Conservation (phyloP, 371 early-diverging fungal species). For the Mortierella polycephala region DNA sequence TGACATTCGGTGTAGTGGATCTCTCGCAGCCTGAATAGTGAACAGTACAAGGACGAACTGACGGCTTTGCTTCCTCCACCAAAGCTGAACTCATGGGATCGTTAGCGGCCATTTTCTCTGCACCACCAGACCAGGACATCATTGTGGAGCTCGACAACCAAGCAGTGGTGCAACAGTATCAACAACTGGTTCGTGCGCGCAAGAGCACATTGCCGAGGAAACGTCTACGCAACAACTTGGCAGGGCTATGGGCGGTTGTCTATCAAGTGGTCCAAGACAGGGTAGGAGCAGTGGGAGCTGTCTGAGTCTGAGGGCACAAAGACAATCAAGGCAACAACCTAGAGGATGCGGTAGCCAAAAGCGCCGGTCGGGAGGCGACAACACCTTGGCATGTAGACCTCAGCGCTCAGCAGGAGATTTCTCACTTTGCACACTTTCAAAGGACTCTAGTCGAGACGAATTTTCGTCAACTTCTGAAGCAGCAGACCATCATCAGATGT, state of each 20-base stretch:
- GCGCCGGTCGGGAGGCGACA: neutral
- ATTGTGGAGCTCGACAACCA: conserved; percentile 1
- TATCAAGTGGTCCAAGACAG: conserved; percentile 3
- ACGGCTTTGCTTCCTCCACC: conserved; percentile 8
- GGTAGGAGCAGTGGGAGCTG: conserved; percentile 1
- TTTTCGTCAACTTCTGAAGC: conserved; percentile 10
- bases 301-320: conserved; percentile 14
- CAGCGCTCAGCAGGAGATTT: conserved; percentile 1
- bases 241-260: conserved; percentile 7
- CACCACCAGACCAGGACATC: conserved; percentile 11
- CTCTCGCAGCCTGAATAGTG: neutral
- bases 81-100: conserved; percentile 17
- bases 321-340: conserved; percentile 3
- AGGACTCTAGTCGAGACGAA: neutral
- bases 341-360: neutral
- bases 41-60: neutral
- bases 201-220: conserved; percentile 1
- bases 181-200: neutral
- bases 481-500: conserved; percentile 2
- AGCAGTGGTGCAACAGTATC: conserved; percentile 3
- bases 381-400: conserved; percentile 3
- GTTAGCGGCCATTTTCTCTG: neutral
- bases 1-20: conserved; percentile 11
- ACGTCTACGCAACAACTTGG: neutral
- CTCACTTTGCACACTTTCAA: neutral